These are phyloP conservation scores for Lasiodiplodia citricola DNA, from an alignment of 2,329 filamentous ascomycete genomes.

Conservation along the genomic window DNA sequence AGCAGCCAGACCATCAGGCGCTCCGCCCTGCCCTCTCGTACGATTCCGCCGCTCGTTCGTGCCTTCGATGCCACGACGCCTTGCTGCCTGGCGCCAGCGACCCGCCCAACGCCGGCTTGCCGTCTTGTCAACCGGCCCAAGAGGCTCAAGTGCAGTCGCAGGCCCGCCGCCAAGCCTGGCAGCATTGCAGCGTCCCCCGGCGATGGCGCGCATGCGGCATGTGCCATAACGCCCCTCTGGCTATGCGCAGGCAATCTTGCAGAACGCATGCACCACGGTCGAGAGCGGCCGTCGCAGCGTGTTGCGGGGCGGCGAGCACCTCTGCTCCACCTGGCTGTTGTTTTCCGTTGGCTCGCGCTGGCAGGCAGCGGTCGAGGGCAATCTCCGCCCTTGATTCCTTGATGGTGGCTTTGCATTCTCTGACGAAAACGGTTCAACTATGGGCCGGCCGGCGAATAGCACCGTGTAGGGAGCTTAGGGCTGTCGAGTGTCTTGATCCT, in stretches of 20 bases:
- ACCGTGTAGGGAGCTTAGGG: constrained; percentile 13
- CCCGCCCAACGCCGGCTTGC: background rate
- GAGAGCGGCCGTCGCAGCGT: background rate
- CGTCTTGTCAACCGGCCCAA: constrained; percentile 5
- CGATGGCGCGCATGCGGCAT: constrained; percentile 23
- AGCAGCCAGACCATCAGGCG: constrained; percentile 1
- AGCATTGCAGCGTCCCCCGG: constrained; percentile 11
- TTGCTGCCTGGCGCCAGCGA: constrained; percentile 17
- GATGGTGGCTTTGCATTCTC: background rate
- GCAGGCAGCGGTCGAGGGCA: constrained; percentile 5
- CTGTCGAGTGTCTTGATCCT: background rate
- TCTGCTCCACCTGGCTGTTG: constrained; percentile 15
- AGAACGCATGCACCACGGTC: constrained; percentile 12
- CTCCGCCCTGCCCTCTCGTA: constrained; percentile 10
- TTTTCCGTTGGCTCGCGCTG: constrained; percentile 2
- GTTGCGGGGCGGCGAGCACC: constrained; percentile 5
- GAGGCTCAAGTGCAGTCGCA: background rate
- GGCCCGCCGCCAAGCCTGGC: constrained; percentile 8
- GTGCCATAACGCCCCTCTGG: background rate
- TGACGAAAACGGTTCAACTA: constrained; percentile 15
- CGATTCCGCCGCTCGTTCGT: background rate
- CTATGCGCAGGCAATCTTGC: constrained; percentile 19
- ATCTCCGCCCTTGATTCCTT: background rate
- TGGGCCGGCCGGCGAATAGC: constrained; percentile 3
- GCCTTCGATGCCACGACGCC: background rate